Evolutionary conservation across 805 yeast species (phyloP), one percentile per base, ranked within the genome.

Genomic region (Soucietia sequanensis): DNA sequence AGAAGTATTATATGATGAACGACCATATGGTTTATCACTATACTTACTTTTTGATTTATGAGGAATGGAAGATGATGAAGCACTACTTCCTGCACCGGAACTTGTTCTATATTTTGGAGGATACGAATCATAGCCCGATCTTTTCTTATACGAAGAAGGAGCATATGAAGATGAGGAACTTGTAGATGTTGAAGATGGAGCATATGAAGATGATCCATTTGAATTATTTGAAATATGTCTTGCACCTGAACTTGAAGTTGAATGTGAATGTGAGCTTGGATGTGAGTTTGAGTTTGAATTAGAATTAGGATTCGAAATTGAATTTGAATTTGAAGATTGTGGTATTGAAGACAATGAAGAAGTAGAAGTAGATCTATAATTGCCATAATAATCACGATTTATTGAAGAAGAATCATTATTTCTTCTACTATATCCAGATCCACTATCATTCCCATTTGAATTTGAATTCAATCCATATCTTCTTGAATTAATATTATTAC

Each of bases 361-460:
- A 4, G 20, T 10, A 10, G 31, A 27, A 10, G 31, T n/a, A 14
- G 23, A 16, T 16, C 39, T 16, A 14, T 42, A 39, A 6, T 41
- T 32, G 13, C 42, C 37, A 22, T 39, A 40, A 19, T 36, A 36
- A 18, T 31, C 39, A 11, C 31, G 31, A 13, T 19, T 27, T 8
- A 21, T 11, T 8, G 10, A 9, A 9, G 23, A 9, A 21, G 35
- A 31, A 15, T 18, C 27, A 19, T 15, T 4, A 12, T 22, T 19
- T 18, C 18, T 27, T 10, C 38, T 23, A 21, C 21, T 33, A n/a
- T 27, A 28, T n/a, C 31, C 26, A 23, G 22, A 30, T 21, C 33
- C 30, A 15, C 34, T 16, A 26, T 29, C 23, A 22, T 33, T 33
- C 16, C 27, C 22, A 12, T 23, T 24, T 18, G n/a, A n/a, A n/a